A percentile compares a stretch with the other conserved stretches of the same genome.
Conservation (phyloP, 1,139 yeast species). For the Geotrichum citri-aurantii region DNA sequence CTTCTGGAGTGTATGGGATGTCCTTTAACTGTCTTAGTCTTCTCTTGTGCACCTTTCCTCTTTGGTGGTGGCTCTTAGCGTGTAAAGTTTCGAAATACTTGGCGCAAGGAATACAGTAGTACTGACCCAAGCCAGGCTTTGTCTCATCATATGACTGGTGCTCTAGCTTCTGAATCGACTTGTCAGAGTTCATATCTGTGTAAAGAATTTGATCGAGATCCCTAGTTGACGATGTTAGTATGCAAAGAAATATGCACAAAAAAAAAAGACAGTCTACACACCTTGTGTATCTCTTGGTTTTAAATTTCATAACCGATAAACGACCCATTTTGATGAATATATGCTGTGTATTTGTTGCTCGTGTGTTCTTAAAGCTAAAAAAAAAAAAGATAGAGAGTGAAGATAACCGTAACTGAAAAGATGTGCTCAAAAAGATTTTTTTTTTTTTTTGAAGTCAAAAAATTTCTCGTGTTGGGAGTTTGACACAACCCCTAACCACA, state of each 20-base stretch:
- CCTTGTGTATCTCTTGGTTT: conserved; percentile 34
- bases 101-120: conserved; percentile 91
- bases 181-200: conserved; percentile 61
- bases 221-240: conserved; percentile 33
- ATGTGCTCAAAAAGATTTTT: neutral
- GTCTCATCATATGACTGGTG: conserved; percentile 85
- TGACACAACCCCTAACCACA: neutral
- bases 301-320: conserved; percentile 61
- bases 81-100: conserved; percentile 77
- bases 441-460: neutral
- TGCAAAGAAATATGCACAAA: neutral
- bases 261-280: neutral
- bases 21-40: conserved; percentile 68
- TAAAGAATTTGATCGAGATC: conserved; percentile 75
- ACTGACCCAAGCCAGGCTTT: conserved; percentile 91
- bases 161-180: conserved; percentile 56
- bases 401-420: neutral
- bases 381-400: neutral
- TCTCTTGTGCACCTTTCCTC: conserved; percentile 78
- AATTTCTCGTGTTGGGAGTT: neutral
- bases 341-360: neutral
- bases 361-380: neutral
- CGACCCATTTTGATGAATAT: conserved; percentile 60
- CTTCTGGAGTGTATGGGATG: conserved; percentile 81
- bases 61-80: conserved; percentile 66